Conservation (phyloP, 2,329 filamentous ascomycete genomes). For the Penicillium sp. region DNA sequence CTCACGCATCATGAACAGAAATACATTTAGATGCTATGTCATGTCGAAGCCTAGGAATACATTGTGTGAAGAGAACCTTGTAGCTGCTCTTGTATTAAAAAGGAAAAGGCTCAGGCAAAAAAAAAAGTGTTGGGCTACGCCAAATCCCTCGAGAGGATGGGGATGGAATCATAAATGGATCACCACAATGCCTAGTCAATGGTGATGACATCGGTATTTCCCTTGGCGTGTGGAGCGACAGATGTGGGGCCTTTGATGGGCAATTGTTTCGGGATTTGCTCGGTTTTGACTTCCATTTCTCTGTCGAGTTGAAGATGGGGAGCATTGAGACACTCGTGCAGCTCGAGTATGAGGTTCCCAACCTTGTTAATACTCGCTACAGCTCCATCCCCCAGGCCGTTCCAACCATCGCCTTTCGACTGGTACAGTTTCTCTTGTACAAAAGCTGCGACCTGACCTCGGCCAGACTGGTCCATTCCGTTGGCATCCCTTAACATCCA, state of each 20-base stretch:
- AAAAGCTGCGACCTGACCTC: constrained; percentile 20
- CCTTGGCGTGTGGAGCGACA: constrained; percentile 5
- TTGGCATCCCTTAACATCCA: constrained; percentile 38
- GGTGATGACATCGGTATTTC: constrained; percentile 35
- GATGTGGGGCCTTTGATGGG: neutral
- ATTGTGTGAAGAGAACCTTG: constrained; percentile 14
- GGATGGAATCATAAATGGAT: neutral
- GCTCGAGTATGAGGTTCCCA: constrained; percentile 31
- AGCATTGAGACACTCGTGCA: constrained; percentile 30
- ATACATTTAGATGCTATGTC: constrained; percentile 8
- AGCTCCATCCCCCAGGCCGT: constrained; percentile 39
- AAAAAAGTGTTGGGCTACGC: neutral
- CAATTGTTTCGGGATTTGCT: constrained; percentile 1
- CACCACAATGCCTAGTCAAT: constrained; percentile 29
- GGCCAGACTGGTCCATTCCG: constrained; percentile 13
- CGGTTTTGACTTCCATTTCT: constrained; percentile 5
- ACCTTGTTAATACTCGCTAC: constrained; percentile 34
- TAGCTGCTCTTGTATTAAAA: constrained; percentile 2
- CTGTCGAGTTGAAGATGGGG: constrained; percentile 14
- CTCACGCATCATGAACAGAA: constrained; percentile 5
- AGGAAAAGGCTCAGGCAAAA: neutral
- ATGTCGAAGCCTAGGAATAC: constrained; percentile 21
- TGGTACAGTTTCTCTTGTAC: constrained; percentile 36
- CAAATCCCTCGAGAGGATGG: neutral
- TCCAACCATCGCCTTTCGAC: constrained; percentile 40